Percentiles rank a stretch among this genome's conserved stretches.
Conservation (phyloP, 768 basidiomycete species). For the Serendipita sp. region DNA sequence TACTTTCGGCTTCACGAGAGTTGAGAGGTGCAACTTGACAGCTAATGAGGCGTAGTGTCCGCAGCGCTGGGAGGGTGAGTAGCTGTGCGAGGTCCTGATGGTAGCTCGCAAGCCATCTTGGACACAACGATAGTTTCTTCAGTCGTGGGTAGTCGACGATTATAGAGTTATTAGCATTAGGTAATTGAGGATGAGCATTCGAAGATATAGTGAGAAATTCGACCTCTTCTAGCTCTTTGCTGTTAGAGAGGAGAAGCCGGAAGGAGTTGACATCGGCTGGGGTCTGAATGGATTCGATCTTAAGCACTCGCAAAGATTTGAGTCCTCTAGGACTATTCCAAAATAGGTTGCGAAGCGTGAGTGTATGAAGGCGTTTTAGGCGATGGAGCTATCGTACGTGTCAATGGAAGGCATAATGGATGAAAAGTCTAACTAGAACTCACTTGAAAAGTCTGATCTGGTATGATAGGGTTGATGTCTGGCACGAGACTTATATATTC, state of each 20-base stretch:
- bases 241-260: background rate
- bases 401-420: no score
- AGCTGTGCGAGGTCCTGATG: background rate
- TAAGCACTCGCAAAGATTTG: background rate
- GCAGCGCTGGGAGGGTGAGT: background rate
- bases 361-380: background rate
- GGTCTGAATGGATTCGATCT: background rate
- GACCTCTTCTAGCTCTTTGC: background rate
- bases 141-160: slow-evolving; percentile 1
- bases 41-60: background rate
- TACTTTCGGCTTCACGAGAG: background rate
- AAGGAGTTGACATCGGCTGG: background rate
- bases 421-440: no score
- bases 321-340: background rate
- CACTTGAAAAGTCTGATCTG: background rate
- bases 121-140: background rate
- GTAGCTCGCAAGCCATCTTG: background rate
- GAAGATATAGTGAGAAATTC: background rate
- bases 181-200: background rate
- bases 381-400: background rate
- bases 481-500: background rate
- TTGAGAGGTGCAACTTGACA: background rate
- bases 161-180: background rate
- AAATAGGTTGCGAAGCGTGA: background rate
- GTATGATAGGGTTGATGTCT: background rate